Evolutionary conservation across 2,329 filamentous ascomycete species (phyloP).

Genomic region (Laburnicola sp.): DNA sequence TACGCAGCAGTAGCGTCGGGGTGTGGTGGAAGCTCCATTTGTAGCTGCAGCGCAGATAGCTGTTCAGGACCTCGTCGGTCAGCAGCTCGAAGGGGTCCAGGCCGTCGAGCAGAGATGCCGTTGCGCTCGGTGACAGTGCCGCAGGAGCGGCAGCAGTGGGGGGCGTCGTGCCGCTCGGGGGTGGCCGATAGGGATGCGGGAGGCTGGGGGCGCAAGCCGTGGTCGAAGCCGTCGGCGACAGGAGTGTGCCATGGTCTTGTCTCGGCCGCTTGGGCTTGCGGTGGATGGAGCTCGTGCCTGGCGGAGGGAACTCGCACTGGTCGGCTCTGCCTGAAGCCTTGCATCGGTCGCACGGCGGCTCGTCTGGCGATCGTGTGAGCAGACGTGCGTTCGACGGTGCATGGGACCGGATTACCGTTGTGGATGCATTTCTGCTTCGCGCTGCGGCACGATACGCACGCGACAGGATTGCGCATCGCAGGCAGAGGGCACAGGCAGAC

Average conservation of each 20-base stretch:
- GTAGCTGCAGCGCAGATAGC: conserved; percentile 46
- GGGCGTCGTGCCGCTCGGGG: conserved; percentile 31
- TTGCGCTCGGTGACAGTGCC: conserved; percentile 28
- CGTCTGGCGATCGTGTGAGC: conserved; percentile 19
- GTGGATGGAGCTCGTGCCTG: conserved; percentile 44
- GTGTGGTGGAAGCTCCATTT: conserved; percentile 50
- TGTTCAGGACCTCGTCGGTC: conserved; percentile 49
- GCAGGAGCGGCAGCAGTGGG: conserved; percentile 22
- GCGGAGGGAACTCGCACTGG: conserved; percentile 43
- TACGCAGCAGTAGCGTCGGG: conserved; percentile 43
- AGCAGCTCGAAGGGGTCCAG: conserved; percentile 45
- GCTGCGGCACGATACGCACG: conserved; percentile 44
- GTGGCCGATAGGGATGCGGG: conserved; percentile 17
- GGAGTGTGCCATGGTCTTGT: conserved; percentile 22
- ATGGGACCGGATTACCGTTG: conserved; percentile 17
- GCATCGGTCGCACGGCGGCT: conserved; percentile 46
- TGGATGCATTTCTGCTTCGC: conserved; percentile 48
- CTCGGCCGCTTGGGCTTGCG: conserved; percentile 44
- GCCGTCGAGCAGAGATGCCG: conserved; percentile 35
- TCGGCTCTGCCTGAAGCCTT: conserved; percentile 36
- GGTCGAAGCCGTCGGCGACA: conserved; percentile 18
- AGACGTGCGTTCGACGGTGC: background rate
- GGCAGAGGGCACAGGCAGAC: background rate
- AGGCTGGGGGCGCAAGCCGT: background rate
- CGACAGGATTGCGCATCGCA: conserved; percentile 46